These are phyloP conservation scores for Pseudofabraea citricarpa DNA, from an alignment of 2,329 filamentous ascomycete genomes.

Conservation along the genomic window DNA sequence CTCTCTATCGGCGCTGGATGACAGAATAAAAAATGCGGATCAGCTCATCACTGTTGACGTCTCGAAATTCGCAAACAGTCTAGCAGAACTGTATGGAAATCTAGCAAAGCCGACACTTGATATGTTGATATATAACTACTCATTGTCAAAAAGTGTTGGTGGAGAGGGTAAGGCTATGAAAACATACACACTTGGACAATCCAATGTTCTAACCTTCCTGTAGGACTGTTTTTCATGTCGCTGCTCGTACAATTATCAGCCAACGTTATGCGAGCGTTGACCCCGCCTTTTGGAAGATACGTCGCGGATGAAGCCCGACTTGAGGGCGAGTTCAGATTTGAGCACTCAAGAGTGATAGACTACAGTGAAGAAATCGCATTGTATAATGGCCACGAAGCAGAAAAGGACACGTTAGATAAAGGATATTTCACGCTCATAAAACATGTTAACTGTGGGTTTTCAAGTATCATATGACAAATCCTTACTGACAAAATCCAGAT, in stretches of 20 bases:
- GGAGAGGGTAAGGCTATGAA: slow-evolving; percentile 60
- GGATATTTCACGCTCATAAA: slow-evolving; percentile 99
- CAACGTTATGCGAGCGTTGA: slow-evolving; percentile 84
- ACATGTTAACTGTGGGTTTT: slow-evolving; percentile 68
- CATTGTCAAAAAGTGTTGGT: slow-evolving; percentile 88
- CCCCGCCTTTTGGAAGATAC: slow-evolving; percentile 94
- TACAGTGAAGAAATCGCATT: slow-evolving; percentile 93
- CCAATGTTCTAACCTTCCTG: slow-evolving; percentile 6
- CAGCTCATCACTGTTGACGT: slow-evolving; percentile 97
- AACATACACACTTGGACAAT: too few species aligned
- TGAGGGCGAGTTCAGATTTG: slow-evolving; percentile 94
- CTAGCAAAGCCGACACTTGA: slow-evolving; percentile 91
- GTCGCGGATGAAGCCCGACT: slow-evolving; percentile 92
- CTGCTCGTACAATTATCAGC: slow-evolving; percentile 90
- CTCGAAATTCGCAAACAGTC: slow-evolving; percentile 89
- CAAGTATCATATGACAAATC: too few species aligned
- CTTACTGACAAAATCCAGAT: too few species aligned
- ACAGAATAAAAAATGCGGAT: slow-evolving; percentile 97
- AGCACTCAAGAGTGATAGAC: slow-evolving; percentile 91
- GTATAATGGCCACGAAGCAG: slow-evolving; percentile 85
- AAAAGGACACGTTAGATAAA: slow-evolving; percentile 96
- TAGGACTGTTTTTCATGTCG: slow-evolving; percentile 84
- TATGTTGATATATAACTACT: slow-evolving; percentile 96
- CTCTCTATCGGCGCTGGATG: slow-evolving; percentile 88
- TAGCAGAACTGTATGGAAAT: slow-evolving; percentile 94